Evolutionary conservation across 306 rosid genomes (phyloP).

Genomic region (Cajanus cajan): DNA sequence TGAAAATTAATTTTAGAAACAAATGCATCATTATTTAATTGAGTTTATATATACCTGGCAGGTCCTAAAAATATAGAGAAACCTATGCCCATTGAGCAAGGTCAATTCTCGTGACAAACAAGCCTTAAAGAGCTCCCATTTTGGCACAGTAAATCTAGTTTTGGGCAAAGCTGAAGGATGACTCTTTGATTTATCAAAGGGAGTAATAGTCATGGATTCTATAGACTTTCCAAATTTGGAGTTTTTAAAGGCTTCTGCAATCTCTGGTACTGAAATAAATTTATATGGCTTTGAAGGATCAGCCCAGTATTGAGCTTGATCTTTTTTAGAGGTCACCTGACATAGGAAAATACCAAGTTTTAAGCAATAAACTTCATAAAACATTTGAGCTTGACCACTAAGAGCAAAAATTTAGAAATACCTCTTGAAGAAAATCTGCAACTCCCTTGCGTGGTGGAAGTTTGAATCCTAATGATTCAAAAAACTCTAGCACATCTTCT

Average conservation of each 20-base stretch:
- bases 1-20: not conserved
- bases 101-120: constrained; percentile 65
- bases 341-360: not conserved
- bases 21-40: not conserved
- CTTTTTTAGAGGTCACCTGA: constrained; percentile 89
- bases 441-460: constrained; percentile 80
- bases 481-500: constrained; percentile 62
- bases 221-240: constrained; percentile 57
- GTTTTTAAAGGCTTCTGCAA: constrained; percentile 64
- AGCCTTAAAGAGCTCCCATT: constrained; percentile 59
- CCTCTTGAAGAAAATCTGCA: constrained; percentile 98
- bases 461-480: constrained; percentile 70
- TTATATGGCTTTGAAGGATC: constrained; percentile 65
- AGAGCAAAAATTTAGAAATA: constrained; percentile 24
- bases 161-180: constrained; percentile 66
- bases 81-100: constrained; percentile 54
- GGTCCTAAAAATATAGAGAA: constrained; percentile 83
- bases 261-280: constrained; percentile 56
- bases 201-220: constrained; percentile 34
- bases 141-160: constrained; percentile 53
- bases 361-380: not conserved
- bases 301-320: constrained; percentile 93
- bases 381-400: not conserved
- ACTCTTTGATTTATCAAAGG: constrained; percentile 57
- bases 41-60: constrained; percentile 53